A percentile compares a stretch with the other conserved stretches of the same genome.
These are phyloP conservation scores for Brettanomyces bruxellensis DNA, from an alignment of 805 yeast species.

Conservation along the genomic window DNA sequence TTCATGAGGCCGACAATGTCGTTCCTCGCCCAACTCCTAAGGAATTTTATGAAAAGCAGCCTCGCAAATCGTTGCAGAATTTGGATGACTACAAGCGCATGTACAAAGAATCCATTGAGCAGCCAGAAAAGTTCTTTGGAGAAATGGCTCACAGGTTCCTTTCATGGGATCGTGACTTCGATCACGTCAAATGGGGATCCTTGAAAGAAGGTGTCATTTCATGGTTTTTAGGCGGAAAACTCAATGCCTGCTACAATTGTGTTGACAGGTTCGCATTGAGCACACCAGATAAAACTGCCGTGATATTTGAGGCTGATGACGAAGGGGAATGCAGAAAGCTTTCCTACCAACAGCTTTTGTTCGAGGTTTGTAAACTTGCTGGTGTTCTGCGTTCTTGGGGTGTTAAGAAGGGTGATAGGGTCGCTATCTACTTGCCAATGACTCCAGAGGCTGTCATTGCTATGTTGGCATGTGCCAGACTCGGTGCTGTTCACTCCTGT, in stretches of 20 bases:
- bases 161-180: constrained; percentile 74
- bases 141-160: constrained; percentile 63
- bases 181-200: constrained; percentile 53
- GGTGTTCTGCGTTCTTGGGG: constrained; percentile 79
- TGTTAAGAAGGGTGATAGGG: constrained; percentile 89
- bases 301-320: constrained; percentile 92
- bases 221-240: constrained; percentile 90
- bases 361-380: constrained; percentile 80
- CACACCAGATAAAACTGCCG: constrained; percentile 76
- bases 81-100: constrained; percentile 60
- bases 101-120: constrained; percentile 66
- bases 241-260: constrained; percentile 89
- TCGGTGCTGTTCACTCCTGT: constrained; percentile 95
- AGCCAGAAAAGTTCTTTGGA: constrained; percentile 78
- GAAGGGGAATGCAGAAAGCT: constrained; percentile 61
- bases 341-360: constrained; percentile 80
- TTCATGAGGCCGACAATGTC: constrained; percentile 53
- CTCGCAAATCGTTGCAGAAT: constrained; percentile 47
- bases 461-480: constrained; percentile 85
- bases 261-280: constrained; percentile 92
- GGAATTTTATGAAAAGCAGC: constrained; percentile 50
- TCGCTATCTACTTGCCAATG: constrained; percentile 96
- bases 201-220: constrained; percentile 72
- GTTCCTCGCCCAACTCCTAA: constrained; percentile 41
- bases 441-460: constrained; percentile 93